These are phyloP conservation scores for Monosporozyma unispora DNA, from an alignment of 805 yeast species.

Conservation along the genomic window DNA sequence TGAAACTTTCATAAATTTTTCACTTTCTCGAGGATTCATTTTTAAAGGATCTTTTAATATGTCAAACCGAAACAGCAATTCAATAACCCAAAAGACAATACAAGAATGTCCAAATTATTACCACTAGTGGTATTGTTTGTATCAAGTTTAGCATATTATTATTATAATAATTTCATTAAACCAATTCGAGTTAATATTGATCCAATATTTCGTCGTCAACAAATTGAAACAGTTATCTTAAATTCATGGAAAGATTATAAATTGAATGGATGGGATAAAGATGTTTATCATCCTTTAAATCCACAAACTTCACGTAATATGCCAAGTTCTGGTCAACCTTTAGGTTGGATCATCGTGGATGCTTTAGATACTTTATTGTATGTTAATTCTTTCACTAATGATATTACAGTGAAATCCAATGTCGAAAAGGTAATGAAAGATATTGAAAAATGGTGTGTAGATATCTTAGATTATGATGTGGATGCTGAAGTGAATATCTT, in stretches of 20 bases:
- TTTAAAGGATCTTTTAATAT: neutral
- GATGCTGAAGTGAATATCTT: constrained; percentile 73
- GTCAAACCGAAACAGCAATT: neutral
- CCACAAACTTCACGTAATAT: constrained; percentile 54
- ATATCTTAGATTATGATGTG: constrained; percentile 60
- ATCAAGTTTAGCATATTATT: neutral
- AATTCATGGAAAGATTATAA: constrained; percentile 69
- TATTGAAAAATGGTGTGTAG: constrained; percentile 67
- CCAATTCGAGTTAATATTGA: neutral
- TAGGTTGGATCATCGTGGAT: constrained; percentile 93
- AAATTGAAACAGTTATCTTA: constrained; percentile 59
- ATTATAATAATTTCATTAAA: neutral
- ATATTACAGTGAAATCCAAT: constrained; percentile 6
- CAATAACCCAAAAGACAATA: neutral
- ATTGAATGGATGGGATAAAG: constrained; percentile 75
- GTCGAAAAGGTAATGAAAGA: constrained; percentile 48
- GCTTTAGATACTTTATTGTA: constrained; percentile 82
- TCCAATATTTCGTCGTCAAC: constrained; percentile 17
- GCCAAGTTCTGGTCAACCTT: constrained; percentile 55
- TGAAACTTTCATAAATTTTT: neutral
- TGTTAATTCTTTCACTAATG: constrained; percentile 23
- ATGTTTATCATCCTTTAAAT: constrained; percentile 59
- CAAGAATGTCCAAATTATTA: neutral
- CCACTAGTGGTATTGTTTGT: neutral
- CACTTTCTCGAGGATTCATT: neutral